phyloP scores from a whole-genome alignment of 148 eudicot species.

The Chenopodium album region DNA sequence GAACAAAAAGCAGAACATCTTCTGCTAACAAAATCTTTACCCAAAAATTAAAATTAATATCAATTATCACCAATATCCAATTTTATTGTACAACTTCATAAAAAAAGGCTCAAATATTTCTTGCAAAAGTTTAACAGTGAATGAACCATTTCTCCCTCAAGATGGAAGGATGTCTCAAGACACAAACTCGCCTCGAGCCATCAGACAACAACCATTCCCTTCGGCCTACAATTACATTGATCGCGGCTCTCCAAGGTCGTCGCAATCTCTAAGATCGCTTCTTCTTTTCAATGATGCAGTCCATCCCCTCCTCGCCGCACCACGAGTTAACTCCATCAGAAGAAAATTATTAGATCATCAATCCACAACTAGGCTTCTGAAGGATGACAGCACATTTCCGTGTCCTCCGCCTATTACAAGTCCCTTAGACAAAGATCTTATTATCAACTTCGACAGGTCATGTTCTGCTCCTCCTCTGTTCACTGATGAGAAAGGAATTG shows the following conservation, averaged over 20 bases:
- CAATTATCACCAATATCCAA: too few relatives aligned
- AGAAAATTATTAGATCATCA: not conserved
- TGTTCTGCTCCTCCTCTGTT: constrained; percentile 43
- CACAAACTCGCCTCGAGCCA: not conserved
- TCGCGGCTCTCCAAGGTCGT: not conserved
- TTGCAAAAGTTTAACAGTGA: not conserved
- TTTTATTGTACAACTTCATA: too few relatives aligned
- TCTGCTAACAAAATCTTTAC: not conserved
- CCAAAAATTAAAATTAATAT: too few relatives aligned
- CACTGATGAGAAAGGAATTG: constrained; percentile 21
- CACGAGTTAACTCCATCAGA: not conserved
- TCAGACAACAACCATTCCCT: too few relatives aligned
- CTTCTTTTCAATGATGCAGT: not conserved
- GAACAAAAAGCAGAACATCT: not conserved
- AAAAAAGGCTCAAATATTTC: not conserved
- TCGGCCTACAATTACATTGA: constrained; percentile 16
- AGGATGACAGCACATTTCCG: not conserved
- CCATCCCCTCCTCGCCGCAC: not conserved
- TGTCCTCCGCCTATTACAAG: not conserved
- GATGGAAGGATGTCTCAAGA: not conserved
- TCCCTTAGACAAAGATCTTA: constrained; percentile 18
- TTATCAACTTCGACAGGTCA: constrained; percentile 36
- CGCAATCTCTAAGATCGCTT: not conserved
- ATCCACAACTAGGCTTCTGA: constrained; percentile 7
- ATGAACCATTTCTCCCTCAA: constrained; percentile 21